Conservation (phyloP, 2,329 filamentous ascomycete species). For the Alternaria conjuncta region DNA sequence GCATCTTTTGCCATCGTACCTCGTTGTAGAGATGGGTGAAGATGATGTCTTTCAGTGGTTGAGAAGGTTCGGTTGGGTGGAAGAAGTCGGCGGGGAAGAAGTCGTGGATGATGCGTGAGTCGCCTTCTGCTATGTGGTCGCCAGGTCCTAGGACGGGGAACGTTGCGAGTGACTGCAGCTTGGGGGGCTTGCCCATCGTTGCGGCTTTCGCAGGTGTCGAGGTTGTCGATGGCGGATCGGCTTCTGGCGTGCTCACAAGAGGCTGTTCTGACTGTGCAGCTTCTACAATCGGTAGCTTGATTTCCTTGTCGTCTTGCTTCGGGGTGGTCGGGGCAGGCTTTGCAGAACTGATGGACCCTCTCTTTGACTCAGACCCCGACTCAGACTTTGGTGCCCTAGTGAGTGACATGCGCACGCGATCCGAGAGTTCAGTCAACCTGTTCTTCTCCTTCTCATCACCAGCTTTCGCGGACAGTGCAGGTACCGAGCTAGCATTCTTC, state of each 20-base stretch:
- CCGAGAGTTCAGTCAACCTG: slow-evolving; percentile 22
- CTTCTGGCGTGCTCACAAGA: neutral
- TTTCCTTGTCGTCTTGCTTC: slow-evolving; percentile 10
- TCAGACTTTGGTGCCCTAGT: slow-evolving; percentile 33
- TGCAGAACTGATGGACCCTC: slow-evolving; percentile 12
- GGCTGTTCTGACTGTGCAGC: neutral
- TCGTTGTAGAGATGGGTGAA: slow-evolving; percentile 77
- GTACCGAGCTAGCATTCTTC: slow-evolving; percentile 38
- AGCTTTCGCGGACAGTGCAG: slow-evolving; percentile 24
- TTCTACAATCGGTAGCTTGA: slow-evolving; percentile 3
- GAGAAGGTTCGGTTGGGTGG: slow-evolving; percentile 35
- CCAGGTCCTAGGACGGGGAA: slow-evolving; percentile 53
- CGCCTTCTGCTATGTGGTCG: slow-evolving; percentile 75
- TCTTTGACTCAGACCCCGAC: slow-evolving; percentile 30
- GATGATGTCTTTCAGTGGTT: slow-evolving; percentile 60
- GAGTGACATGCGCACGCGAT: slow-evolving; percentile 36
- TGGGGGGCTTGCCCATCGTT: slow-evolving; percentile 30
- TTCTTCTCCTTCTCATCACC: slow-evolving; percentile 29
- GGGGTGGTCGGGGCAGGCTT: slow-evolving; percentile 13
- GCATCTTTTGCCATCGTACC: slow-evolving; percentile 89
- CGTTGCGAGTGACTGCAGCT: slow-evolving; percentile 48
- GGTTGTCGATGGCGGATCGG: neutral
- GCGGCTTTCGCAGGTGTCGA: neutral
- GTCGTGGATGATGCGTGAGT: slow-evolving; percentile 75
- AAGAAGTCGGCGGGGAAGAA: slow-evolving; percentile 62